Evolutionary conservation across 2,329 filamentous ascomycete species (phyloP), one percentile per base, ranked within the genome.

Genomic region (Neophaeococcomyces aloes): DNA sequence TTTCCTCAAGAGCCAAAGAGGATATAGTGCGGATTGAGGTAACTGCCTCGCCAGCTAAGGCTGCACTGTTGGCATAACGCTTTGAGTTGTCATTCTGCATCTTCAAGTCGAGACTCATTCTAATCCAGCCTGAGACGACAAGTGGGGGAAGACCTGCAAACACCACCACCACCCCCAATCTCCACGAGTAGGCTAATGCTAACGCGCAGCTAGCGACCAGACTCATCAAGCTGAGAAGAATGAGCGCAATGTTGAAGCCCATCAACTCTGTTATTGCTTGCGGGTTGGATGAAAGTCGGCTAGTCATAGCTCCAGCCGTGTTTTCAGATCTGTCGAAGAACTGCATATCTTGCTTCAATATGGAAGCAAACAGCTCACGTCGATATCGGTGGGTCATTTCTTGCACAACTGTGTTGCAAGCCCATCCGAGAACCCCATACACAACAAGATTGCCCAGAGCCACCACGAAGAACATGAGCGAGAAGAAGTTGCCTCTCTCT

Each of bases 401-500:
- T 30, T 49, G 53, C 21, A 50, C 49, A 7, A 48, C 38, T 30
- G 49, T 33, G 11, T 50, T 54, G 30, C 46, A 38, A 42, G 43
- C 47, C 29, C 51, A 52, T 3, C 49, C 51, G 14, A 54, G 37
- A 17, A 48, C 46, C 10, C 45, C 46, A 17, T 45, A 79, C 23
- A 83, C 83, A 50, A 93, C 83, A 1, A 76, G 66, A 38, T 81
- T 52, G 41, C 83, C 83, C 54, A 86, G 80, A 5, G 64, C 58
- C 23, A 71, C 57, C 52, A 87, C 84, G 52, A 83, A 70, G 61
- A 77, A 88, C 83, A 89, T 87, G 54, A 75, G 67, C 47, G 76
- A 78, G 82, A 83, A 89, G 63, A 88, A 88, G 55, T 83, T 50
- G 18, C 78, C 77, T 42, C 83, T 70, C 53, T 78, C 74, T 44